phyloP scores from a whole-genome alignment of 441 rosid genomes.

The Croton setiger region DNA sequence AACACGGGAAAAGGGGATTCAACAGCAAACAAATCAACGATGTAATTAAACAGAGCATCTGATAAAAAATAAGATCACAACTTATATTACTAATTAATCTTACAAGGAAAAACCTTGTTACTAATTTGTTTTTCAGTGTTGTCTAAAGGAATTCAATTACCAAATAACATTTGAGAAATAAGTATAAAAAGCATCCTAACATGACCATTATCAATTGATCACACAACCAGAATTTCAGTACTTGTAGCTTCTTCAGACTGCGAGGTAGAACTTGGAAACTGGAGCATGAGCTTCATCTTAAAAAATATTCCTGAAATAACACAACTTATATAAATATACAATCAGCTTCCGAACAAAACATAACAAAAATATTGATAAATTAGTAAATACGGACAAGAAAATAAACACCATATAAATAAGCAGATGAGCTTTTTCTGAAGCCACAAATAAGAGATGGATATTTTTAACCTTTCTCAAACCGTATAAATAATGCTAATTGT shows the following conservation, averaged over 20 bases:
- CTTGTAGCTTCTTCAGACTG: background rate
- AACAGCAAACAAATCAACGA: too few relatives aligned
- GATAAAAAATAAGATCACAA: background rate
- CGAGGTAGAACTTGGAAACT: slow-evolving; percentile 1
- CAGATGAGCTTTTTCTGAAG: too few relatives aligned
- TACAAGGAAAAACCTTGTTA: background rate
- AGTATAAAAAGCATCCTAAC: background rate
- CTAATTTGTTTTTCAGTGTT: background rate
- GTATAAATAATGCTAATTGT: too few relatives aligned
- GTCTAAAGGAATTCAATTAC: background rate
- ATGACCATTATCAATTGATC: background rate
- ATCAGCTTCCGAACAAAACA: background rate
- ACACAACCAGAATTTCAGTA: background rate
- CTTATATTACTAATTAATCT: background rate
- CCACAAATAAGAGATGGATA: too few relatives aligned
- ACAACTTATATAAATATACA: background rate
- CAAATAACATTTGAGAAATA: background rate
- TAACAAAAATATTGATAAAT: background rate
- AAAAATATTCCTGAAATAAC: slow-evolving; percentile 11
- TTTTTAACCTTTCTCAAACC: too few relatives aligned
- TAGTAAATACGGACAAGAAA: too few relatives aligned
- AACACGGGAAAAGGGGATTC: too few relatives aligned
- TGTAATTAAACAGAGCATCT: background rate
- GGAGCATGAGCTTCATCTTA: background rate
- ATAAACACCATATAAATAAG: background rate